phyloP scores from a whole-genome alignment of 1,284 basidiomycete species.

The Lignosus rhinocerotis region DNA sequence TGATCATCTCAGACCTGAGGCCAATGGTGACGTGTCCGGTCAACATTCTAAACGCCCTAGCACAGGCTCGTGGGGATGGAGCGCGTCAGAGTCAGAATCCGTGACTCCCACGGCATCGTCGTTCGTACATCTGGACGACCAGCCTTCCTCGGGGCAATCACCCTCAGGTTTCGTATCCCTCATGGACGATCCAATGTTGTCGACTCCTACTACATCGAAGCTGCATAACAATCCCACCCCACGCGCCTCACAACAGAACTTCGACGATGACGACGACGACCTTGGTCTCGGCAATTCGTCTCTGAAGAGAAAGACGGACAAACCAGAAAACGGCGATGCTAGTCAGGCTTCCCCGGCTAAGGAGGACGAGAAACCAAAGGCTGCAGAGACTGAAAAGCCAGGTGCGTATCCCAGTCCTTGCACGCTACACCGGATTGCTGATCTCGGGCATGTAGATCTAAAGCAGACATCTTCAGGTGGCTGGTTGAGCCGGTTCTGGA shows the following conservation, averaged over 20 bases:
- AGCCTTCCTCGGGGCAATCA: constrained; percentile 34
- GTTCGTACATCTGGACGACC: constrained; percentile 55
- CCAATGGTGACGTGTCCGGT: constrained; percentile 31
- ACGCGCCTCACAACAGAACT: constrained; percentile 24
- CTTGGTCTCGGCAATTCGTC: constrained; percentile 85
- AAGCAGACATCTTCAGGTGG: constrained; percentile 44
- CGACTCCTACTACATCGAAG: constrained; percentile 34
- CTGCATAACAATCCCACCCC: constrained; percentile 26
- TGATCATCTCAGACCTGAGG: constrained; percentile 20
- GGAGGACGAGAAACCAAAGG: constrained; percentile 19
- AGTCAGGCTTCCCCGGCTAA: constrained; percentile 10
- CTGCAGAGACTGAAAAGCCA: constrained; percentile 28
- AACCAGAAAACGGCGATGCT: constrained; percentile 15
- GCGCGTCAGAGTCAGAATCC: constrained; percentile 46
- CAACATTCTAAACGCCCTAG: constrained; percentile 36
- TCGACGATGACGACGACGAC: constrained; percentile 68
- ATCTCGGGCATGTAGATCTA: constrained; percentile 19
- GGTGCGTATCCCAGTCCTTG: constrained; percentile 23
- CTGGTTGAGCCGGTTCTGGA: constrained; percentile 85
- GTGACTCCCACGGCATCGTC: constrained; percentile 68
- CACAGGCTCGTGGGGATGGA: constrained; percentile 60
- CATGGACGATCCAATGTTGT: constrained; percentile 68
- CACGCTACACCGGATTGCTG: not conserved
- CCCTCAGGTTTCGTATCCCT: constrained; percentile 80
- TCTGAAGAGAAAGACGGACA: constrained; percentile 18